A percentile compares a stretch with the other conserved stretches of the same genome.
Evolutionary conservation across 2,329 filamentous ascomycete genomes (phyloP).

Genomic region (Microsporum ferrugineum): DNA sequence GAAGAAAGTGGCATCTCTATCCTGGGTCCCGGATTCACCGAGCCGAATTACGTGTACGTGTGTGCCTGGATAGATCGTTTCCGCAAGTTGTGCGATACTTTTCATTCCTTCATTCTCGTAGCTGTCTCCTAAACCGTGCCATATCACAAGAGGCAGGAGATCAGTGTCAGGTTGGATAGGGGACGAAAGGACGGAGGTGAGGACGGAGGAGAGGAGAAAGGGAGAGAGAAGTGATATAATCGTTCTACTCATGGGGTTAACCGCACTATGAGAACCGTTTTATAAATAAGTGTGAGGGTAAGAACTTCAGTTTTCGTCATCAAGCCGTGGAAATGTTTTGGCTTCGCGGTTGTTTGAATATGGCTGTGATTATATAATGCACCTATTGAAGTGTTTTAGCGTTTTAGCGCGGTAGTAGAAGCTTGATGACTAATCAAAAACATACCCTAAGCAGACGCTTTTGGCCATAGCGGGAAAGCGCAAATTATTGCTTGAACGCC

Average conservation of each 20-base stretch:
- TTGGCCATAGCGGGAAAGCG: no score
- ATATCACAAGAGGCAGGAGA: constrained; percentile 80
- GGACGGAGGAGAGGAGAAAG: neutral
- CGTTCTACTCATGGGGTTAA: neutral
- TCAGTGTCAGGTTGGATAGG: neutral
- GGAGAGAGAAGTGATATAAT: neutral
- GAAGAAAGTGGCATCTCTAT: constrained; percentile 77
- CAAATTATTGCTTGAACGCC: no score
- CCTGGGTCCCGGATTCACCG: constrained; percentile 51
- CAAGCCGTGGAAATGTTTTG: neutral
- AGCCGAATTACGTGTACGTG: constrained; percentile 71
- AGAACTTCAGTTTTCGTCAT: neutral
- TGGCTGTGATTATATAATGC: no score
- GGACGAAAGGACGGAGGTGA: neutral
- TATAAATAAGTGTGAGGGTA: neutral
- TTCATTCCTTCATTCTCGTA: constrained; percentile 66
- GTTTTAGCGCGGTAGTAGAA: no score
- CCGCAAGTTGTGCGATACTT: constrained; percentile 57
- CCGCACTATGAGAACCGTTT: neutral
- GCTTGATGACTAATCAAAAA: no score
- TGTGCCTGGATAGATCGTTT: constrained; percentile 66
- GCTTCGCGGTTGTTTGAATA: no score
- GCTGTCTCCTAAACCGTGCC: constrained; percentile 66
- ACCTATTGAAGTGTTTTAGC: no score
- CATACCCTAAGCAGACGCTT: no score